phyloP scores from a whole-genome alignment of 805 yeast genomes.

The Candida jianshihensis region DNA sequence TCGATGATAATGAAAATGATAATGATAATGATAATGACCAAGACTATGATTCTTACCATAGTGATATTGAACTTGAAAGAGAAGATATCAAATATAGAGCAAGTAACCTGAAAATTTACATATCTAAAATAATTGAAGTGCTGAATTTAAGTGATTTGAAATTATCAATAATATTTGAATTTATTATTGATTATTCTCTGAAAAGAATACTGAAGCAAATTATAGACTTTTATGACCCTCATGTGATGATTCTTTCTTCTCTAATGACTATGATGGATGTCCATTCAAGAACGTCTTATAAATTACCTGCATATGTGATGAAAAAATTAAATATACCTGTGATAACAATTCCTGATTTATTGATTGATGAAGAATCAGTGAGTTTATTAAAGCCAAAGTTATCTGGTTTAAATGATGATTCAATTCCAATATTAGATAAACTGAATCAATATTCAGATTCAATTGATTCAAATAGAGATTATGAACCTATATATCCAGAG shows the following conservation, averaged over 20 bases:
- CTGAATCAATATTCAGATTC: conserved; percentile 4
- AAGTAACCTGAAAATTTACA: conserved; percentile 9
- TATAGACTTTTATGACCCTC: conserved; percentile 15
- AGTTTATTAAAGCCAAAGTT: neutral
- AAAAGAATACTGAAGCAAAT: conserved; percentile 12
- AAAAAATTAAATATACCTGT: conserved; percentile 15
- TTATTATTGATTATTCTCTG: conserved; percentile 15
- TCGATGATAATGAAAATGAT: too few relatives aligned
- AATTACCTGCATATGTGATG: conserved; percentile 15
- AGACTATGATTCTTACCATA: conserved; percentile 1
- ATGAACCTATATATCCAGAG: too few relatives aligned
- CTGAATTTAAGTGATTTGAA: conserved; percentile 10
- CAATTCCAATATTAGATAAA: conserved; percentile 2
- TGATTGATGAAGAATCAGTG: conserved; percentile 2
- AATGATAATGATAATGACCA: too few relatives aligned
- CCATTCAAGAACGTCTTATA: conserved; percentile 3
- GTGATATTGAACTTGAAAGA: conserved; percentile 1
- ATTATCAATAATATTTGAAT: conserved; percentile 18
- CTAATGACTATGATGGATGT: conserved; percentile 9
- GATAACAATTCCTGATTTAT: conserved; percentile 14
- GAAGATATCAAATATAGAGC: conserved; percentile 10
- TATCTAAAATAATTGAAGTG: conserved; percentile 9
- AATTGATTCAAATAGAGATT: conserved; percentile 2
- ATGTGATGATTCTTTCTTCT: conserved; percentile 13
- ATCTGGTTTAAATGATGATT: neutral